A percentile compares a stretch with the other conserved stretches of the same genome.
phyloP scores from a whole-genome alignment of 805 yeast species.

The Hanseniaspora taiwanica region DNA sequence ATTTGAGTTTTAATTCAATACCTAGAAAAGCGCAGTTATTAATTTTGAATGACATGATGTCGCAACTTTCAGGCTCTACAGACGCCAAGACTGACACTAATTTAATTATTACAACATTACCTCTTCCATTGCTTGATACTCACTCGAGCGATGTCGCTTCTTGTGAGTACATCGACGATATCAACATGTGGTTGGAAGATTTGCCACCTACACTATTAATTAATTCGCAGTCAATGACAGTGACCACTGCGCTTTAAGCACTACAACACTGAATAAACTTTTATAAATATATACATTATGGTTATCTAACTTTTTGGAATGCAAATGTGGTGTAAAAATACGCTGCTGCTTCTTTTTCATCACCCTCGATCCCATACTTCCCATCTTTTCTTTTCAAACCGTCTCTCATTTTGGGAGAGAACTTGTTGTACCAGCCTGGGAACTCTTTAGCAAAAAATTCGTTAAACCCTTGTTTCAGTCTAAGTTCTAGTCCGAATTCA shows the following conservation, averaged over 20 bases:
- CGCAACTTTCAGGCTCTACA: constrained; percentile 32
- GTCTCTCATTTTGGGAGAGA: constrained; percentile 49
- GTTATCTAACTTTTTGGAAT: constrained; percentile 45
- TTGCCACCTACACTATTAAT: constrained; percentile 74
- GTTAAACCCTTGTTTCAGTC: constrained; percentile 62
- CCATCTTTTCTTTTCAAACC: constrained; percentile 71
- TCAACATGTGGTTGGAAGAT: constrained; percentile 69
- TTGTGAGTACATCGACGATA: constrained; percentile 57
- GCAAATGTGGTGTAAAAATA: constrained; percentile 80
- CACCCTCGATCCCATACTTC: constrained; percentile 73
- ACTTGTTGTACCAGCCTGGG: constrained; percentile 44
- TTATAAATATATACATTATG: not conserved
- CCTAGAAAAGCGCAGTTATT: constrained; percentile 88
- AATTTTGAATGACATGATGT: constrained; percentile 78
- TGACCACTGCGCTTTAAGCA: constrained; percentile 69
- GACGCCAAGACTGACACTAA: constrained; percentile 31
- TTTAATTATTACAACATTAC: constrained; percentile 77
- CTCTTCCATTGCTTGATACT: constrained; percentile 77
- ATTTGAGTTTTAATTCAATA: constrained; percentile 61
- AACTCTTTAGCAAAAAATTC: constrained; percentile 74
- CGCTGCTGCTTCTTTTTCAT: constrained; percentile 74
- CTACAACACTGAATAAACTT: not conserved
- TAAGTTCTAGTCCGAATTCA: constrained; percentile 63
- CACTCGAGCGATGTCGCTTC: constrained; percentile 59
- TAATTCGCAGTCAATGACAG: constrained; percentile 91